Conservation (phyloP, 805 yeast genomes). For the Maudiozyma barnettii region DNA sequence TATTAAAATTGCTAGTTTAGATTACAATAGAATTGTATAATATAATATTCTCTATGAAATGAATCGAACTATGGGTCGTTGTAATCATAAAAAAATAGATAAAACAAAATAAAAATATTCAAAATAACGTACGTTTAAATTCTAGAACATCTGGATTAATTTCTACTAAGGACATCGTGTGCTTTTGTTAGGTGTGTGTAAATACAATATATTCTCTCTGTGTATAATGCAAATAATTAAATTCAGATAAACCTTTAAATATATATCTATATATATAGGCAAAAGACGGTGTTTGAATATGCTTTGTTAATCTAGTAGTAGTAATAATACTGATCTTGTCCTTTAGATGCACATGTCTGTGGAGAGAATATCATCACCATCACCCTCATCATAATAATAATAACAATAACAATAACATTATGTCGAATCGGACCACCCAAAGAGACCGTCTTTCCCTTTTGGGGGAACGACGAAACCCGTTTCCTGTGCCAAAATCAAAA, state of each 20-base stretch:
- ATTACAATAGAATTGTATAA: too few species aligned
- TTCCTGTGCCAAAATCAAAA: too few species aligned
- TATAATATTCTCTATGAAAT: too few species aligned
- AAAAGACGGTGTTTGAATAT: background rate
- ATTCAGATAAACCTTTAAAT: too few species aligned
- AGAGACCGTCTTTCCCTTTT: background rate
- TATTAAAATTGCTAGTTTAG: too few species aligned
- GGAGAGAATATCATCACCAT: background rate
- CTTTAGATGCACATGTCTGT: background rate
- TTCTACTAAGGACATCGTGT: conserved; percentile 39
- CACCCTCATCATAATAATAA: too few species aligned
- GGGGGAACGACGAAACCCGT: background rate
- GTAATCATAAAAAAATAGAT: background rate
- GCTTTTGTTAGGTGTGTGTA: background rate
- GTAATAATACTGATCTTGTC: background rate
- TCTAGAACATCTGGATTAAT: conserved; percentile 65
- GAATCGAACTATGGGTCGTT: too few species aligned
- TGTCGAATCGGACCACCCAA: background rate
- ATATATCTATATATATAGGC: too few species aligned
- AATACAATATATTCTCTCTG: too few species aligned
- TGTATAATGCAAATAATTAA: background rate
- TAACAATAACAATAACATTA: too few species aligned
- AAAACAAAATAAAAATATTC: background rate
- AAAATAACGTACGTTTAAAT: conserved; percentile 59
- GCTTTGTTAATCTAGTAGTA: background rate